phyloP scores from a whole-genome alignment of 495 filamentous ascomycete species.

The Annulohypoxylon moriforme region DNA sequence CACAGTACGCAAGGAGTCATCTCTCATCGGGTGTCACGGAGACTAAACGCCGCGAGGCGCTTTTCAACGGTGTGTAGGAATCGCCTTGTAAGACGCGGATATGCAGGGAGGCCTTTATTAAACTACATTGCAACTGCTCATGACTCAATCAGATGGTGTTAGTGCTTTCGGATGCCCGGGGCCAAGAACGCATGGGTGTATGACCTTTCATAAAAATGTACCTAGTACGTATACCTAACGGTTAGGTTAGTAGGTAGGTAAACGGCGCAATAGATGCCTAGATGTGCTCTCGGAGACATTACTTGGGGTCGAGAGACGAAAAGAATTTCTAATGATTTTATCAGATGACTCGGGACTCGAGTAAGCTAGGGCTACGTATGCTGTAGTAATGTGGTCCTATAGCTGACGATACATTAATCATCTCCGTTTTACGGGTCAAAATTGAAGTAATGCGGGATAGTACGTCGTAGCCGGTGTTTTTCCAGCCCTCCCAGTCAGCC shows the following conservation, averaged over 20 bases:
- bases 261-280: not conserved
- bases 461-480: not conserved
- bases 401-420: not conserved
- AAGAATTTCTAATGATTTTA: not conserved
- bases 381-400: not conserved
- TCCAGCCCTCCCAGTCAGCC: too few species aligned
- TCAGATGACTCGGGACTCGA: not conserved
- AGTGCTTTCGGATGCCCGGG: conserved; percentile 26
- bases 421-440: not conserved
- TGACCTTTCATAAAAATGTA: not conserved
- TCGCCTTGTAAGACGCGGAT: conserved; percentile 10
- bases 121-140: conserved; percentile 22
- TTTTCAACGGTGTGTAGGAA: conserved; percentile 4
- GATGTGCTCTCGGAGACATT: not conserved
- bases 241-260: not conserved
- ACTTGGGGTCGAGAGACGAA: not conserved
- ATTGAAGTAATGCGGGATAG: not conserved
- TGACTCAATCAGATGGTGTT: conserved; percentile 13
- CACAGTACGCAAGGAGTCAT: not conserved
- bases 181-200: not conserved
- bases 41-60: not conserved
- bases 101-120: conserved; percentile 38
- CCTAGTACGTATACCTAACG: not conserved
- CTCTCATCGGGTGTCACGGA: conserved; percentile 16
- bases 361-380: not conserved